These are phyloP conservation scores for Colletotrichum coccodes DNA, from an alignment of 2,329 filamentous ascomycete species.

Conservation along the genomic window DNA sequence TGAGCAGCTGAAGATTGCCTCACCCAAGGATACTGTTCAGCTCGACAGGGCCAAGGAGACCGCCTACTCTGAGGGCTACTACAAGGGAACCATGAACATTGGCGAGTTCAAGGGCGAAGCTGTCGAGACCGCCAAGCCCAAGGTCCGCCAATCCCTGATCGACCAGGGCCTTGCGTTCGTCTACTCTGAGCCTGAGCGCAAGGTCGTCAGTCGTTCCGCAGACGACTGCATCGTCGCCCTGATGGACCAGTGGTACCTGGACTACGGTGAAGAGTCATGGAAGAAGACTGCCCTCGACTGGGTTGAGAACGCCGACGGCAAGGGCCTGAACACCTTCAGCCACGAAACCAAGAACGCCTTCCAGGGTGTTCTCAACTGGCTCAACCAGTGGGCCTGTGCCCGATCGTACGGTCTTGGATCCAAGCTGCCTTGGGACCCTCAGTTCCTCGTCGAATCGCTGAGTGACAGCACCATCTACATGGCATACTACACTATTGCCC, in stretches of 20 bases:
- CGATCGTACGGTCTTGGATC: constrained; percentile 92
- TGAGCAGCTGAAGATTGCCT: constrained; percentile 95
- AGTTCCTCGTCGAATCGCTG: constrained; percentile 91
- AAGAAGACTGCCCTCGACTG: constrained; percentile 78
- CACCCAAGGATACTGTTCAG: constrained; percentile 92
- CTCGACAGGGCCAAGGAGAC: constrained; percentile 91
- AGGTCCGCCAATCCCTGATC: constrained; percentile 82
- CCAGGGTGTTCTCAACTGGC: constrained; percentile 87
- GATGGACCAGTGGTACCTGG: constrained; percentile 97
- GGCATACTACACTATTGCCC: constrained; percentile 77
- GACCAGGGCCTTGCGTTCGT: constrained; percentile 83
- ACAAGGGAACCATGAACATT: constrained; percentile 89
- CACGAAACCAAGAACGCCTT: constrained; percentile 82
- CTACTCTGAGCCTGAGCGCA: constrained; percentile 92
- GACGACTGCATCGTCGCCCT: constrained; percentile 94
- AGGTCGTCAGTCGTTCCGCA: constrained; percentile 87
- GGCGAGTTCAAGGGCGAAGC: constrained; percentile 90
- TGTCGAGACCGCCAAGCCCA: constrained; percentile 87
- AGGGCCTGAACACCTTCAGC: constrained; percentile 83
- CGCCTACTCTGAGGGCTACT: constrained; percentile 92
- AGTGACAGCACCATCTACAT: constrained; percentile 95
- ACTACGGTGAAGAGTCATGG: constrained; percentile 94
- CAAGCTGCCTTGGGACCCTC: constrained; percentile 91
- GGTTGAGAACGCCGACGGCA: constrained; percentile 73
- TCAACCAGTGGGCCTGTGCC: constrained; percentile 95